Evolutionary conservation across 1,284 basidiomycete genomes (phyloP).

Genomic region (Ustilago shanxiensis): DNA sequence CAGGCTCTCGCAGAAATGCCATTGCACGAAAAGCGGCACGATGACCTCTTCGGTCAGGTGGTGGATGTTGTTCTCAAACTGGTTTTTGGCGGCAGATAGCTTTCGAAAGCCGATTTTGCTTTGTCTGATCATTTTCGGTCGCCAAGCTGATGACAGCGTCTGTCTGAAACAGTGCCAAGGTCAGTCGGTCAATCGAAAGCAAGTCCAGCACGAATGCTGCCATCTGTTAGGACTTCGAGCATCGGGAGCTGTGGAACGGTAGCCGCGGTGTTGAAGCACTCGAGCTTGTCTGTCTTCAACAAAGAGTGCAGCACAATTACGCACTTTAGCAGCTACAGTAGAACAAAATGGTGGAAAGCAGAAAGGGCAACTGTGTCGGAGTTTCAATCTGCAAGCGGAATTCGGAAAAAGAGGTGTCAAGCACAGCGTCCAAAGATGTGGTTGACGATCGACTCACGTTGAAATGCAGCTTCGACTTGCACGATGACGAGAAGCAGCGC

Average conservation of each 20-base stretch:
- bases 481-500: conserved; percentile 11
- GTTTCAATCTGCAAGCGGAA: background rate
- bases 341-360: background rate
- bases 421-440: background rate
- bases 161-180: background rate
- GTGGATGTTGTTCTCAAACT: background rate
- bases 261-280: too few species aligned
- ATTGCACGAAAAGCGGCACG: conserved; percentile 1
- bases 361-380: background rate
- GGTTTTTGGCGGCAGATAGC: background rate
- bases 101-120: background rate
- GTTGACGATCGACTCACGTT: conserved; percentile 7
- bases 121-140: background rate
- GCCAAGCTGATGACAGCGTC: too few species aligned
- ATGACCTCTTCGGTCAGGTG: conserved; percentile 17
- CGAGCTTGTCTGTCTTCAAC: background rate
- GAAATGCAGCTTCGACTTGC: conserved; percentile 6
- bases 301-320: conserved; percentile 3
- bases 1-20: background rate
- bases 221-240: background rate
- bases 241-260: background rate
- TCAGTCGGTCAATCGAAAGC: background rate
- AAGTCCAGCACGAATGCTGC: background rate
- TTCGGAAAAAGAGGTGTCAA: background rate
- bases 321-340: background rate